Percentiles rank a stretch among this genome's conserved stretches.
phyloP scores from a whole-genome alignment of 495 filamentous ascomycete species.

The Lentithecium fluviatile region DNA sequence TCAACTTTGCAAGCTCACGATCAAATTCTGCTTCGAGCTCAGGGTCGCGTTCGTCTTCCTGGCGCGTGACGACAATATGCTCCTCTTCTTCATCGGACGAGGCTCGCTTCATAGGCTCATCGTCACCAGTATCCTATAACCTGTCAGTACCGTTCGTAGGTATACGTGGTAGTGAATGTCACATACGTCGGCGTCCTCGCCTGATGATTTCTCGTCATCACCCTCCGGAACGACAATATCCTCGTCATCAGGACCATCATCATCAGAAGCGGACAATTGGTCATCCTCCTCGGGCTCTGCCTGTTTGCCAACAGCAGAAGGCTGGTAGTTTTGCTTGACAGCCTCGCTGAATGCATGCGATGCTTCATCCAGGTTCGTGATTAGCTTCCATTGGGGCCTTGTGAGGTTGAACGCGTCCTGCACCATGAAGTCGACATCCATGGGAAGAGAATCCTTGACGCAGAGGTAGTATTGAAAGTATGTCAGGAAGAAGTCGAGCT shows the following conservation, averaged over 20 bases:
- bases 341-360: conserved; percentile 80
- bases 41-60: conserved; percentile 88
- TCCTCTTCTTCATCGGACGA: conserved; percentile 76
- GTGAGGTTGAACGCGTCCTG: conserved; percentile 85
- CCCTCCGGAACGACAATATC: conserved; percentile 50
- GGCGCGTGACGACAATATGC: conserved; percentile 82
- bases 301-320: conserved; percentile 56
- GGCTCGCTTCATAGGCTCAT: conserved; percentile 54
- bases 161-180: background rate
- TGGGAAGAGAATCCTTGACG: conserved; percentile 88
- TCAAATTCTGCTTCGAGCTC: conserved; percentile 97
- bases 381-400: conserved; percentile 88
- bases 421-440: conserved; percentile 96
- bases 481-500: conserved; percentile 95
- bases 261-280: conserved; percentile 44
- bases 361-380: conserved; percentile 77
- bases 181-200: conserved; percentile 58
- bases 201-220: conserved; percentile 59
- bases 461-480: conserved; percentile 98
- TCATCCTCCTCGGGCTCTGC: conserved; percentile 59
- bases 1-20: conserved; percentile 96
- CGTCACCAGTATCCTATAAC: conserved; percentile 21
- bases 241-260: conserved; percentile 46
- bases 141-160: conserved; percentile 7
- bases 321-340: conserved; percentile 83